phyloP scores from a whole-genome alignment of 2,329 filamentous ascomycete genomes.

The Metarhizium guizhouense region DNA sequence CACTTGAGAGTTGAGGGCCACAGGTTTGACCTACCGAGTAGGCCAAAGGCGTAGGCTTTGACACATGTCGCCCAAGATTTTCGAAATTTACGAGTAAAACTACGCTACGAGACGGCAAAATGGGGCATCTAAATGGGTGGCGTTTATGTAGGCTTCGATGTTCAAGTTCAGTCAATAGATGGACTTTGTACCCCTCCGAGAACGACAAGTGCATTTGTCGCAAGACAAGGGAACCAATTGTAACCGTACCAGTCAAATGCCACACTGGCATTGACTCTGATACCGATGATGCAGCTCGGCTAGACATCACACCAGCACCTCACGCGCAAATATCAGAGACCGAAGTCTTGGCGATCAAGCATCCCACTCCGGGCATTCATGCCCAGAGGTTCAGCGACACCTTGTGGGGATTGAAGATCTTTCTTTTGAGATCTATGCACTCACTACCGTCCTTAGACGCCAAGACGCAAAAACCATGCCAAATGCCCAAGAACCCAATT shows the following conservation, averaged over 20 bases:
- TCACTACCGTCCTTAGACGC: constrained; percentile 51
- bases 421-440: constrained; percentile 49
- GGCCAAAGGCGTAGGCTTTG: constrained; percentile 3
- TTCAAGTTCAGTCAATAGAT: neutral
- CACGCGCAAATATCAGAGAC: neutral
- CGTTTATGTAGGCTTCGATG: neutral
- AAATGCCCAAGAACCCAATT: constrained; percentile 35
- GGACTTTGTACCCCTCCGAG: neutral
- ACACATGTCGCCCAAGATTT: neutral
- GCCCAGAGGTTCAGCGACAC: constrained; percentile 78
- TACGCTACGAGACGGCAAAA: neutral
- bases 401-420: constrained; percentile 56
- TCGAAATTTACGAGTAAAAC: neutral
- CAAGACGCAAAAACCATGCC: constrained; percentile 35
- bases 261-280: too few relatives aligned
- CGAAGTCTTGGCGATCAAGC: constrained; percentile 75
- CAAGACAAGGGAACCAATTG: neutral
- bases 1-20: constrained; percentile 45
- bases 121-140: neutral
- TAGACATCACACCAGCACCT: neutral
- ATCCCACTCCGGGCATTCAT: constrained; percentile 49
- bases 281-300: too few relatives aligned
- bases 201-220: neutral
- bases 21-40: constrained; percentile 26
- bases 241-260: neutral